Evolutionary conservation across 345 rosid genomes (phyloP).

Genomic region (Streptanthus diversifolius): DNA sequence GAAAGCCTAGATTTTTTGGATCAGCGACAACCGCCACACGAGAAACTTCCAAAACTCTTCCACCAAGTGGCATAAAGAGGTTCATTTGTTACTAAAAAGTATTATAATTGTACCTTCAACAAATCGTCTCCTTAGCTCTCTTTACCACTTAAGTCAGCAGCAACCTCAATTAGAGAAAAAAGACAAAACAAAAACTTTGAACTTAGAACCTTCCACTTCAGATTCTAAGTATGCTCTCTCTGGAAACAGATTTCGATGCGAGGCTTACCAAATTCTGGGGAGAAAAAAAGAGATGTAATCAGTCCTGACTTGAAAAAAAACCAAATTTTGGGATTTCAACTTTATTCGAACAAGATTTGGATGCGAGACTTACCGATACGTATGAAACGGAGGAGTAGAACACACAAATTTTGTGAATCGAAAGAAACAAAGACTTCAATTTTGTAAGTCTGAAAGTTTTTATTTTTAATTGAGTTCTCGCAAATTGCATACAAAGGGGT

Average conservation of each 20-base stretch:
- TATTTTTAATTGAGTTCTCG: not conserved
- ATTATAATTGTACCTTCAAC: not conserved
- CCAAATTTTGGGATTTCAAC: not conserved
- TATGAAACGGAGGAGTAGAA: not conserved
- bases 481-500: not conserved
- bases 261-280: not conserved
- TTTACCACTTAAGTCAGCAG: not conserved
- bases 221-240: not conserved
- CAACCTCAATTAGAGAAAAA: not conserved
- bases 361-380: constrained; percentile 22
- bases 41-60: not conserved
- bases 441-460: too few species aligned
- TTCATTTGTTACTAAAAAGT: not conserved
- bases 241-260: not conserved
- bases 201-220: not conserved
- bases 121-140: not conserved
- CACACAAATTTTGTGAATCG: constrained; percentile 13
- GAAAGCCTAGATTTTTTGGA: not conserved
- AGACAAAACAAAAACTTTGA: not conserved
- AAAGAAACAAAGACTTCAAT: not conserved
- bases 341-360: not conserved
- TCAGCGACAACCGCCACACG: not conserved
- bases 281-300: not conserved
- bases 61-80: not conserved
- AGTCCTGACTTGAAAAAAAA: not conserved